Evolutionary conservation across 2,329 filamentous ascomycete species (phyloP), one percentile per base, ranked within the genome.

Genomic region (Colletotrichum nymphaeae): DNA sequence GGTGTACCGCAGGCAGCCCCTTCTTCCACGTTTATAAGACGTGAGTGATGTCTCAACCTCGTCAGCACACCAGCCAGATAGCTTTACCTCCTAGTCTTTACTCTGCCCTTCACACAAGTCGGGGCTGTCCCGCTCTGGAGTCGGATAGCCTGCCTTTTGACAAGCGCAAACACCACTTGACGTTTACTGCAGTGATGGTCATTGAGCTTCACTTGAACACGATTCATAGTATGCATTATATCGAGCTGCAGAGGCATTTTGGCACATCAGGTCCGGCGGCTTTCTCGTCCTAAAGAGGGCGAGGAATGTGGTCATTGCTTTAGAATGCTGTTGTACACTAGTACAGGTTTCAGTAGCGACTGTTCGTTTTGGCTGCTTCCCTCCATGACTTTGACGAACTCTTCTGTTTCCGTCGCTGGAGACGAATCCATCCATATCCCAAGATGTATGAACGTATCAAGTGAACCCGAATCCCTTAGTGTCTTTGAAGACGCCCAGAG

Each of bases 251-350:
- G 46, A 19, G 49, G 63, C 69, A 19, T 14, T 65, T 67, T 46
- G 56, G 67, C 71, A 57, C 71, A 56, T 73, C 71, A 65, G 62
- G 56, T 22, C 67, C 66, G 67, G 71, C 71, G 67, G 71, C 71
- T 62, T 62, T 28, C 62, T 71, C 62, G 56, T 67, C 67, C 71
- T n/a, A 11, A 24, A 14, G 22, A 52, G 67, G 71, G 62, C 71
- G 62, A 49, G 63, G 60, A 71, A 11, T 53, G 49, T 52, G 56
- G 26, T 73, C 42, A 26, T 69, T 73, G 62, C 57, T 52, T 35
- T 58, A 53, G 30, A 11, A 46, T 65, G 46, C 14, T 71, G 42
- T 56, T 60, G 28, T 66, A 73, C 71, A 70, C 56, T 66, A 32
- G 22, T 63, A 64, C 49, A 63, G 53, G 24, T 49, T 62, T 62